These are phyloP conservation scores for Talaromyces funiculosus DNA, from an alignment of 2,329 filamentous ascomycete species.

Conservation along the genomic window DNA sequence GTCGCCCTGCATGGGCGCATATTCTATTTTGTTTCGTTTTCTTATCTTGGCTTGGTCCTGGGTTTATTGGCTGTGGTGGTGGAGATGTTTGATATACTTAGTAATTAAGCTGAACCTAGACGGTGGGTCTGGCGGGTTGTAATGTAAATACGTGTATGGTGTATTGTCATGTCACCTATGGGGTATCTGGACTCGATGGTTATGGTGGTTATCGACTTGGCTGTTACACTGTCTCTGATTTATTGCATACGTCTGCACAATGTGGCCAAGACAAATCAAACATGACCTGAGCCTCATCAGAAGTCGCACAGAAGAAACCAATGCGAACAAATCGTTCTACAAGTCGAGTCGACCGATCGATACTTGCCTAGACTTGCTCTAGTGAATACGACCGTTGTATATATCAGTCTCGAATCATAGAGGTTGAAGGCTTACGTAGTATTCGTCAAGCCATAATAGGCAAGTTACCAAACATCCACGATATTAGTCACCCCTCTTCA, in stretches of 20 bases:
- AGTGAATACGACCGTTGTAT: neutral
- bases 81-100: neutral
- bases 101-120: neutral
- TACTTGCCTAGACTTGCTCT: too few species aligned
- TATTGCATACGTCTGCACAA: too few species aligned
- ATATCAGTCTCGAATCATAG: neutral
- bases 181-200: neutral
- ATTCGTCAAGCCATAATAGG: neutral
- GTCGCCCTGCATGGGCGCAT: neutral
- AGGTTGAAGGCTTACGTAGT: too few species aligned
- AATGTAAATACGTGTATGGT: neutral
- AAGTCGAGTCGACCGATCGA: neutral
- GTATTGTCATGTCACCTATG: neutral
- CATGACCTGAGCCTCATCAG: neutral
- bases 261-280: neutral
- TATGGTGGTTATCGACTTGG: neutral
- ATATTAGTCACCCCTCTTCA: neutral
- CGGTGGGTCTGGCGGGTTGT: neutral
- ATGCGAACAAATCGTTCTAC: neutral
- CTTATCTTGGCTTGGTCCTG: neutral
- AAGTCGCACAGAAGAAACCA: neutral
- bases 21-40: neutral
- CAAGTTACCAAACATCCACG: neutral
- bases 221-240: neutral
- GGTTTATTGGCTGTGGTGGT: neutral